Evolutionary conservation across 108 stramenopile genomes (phyloP), one percentile per base, ranked within the genome.

Genomic region (Skeletonema grethae): DNA sequence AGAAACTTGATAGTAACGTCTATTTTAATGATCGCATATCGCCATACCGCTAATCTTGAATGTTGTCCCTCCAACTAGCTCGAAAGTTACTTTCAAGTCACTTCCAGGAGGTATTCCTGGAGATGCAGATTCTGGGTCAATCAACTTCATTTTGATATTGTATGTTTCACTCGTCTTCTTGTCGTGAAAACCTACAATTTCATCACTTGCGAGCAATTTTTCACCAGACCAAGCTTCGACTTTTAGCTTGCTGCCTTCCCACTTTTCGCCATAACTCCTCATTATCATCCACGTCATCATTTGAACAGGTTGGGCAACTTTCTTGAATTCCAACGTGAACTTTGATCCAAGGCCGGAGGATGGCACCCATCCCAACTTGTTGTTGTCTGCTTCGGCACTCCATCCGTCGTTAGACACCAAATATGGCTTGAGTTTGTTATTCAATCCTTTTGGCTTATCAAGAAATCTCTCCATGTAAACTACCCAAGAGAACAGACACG

Each of bases 31-130:
- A 68, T 73, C 79, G 48, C 92, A 94, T 41, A 94, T 71, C 4
- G 92, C 90, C 62, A 94, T 77, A 39, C 92, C 92, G 69, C 85
- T 79, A 16, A 94, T 81, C 67, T 94, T 94, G 76, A 94, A 94
- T n/a, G 88, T 88, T 13, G 63, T 61, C 4, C 92, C 92, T 32
- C 82, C 88, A 9, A 68, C 69, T 28, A 90, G 63, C 56, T 77
- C 67, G 63, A 86, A 64, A n/a, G 7, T 65, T 13, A 82, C 62
- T 32, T 67, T 75, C 48, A 82, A 48, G 32, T 82, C 36, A 57
- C 69, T 46, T 18, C 84, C 58, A 22, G 56, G 31, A 24, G 31
- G 32, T 10, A 68, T 63, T 15, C 65, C 61, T 25, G n/a, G 29
- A 30, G 43, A 48, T 5, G n/a, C 73, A 16, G 38, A 50, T 5